Conservation (phyloP, 352 stramenopile species). For the Phytopythium kandeliae region DNA sequence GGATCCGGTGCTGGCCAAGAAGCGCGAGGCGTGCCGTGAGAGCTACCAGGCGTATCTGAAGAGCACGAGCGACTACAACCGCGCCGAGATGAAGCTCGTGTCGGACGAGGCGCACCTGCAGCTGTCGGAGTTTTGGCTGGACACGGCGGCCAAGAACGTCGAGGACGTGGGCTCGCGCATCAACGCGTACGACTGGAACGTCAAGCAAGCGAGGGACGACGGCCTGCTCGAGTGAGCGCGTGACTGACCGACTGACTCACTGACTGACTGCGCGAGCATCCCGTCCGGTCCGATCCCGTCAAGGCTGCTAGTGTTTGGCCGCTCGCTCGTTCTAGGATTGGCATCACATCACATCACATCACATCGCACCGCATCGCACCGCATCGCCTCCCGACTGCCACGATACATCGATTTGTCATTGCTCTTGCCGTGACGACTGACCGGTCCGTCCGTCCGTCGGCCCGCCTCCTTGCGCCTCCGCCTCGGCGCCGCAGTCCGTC, state of each 20-base stretch:
- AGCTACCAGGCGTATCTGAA: conserved; percentile 48
- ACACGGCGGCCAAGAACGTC: conserved; percentile 49
- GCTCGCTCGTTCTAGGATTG: no score
- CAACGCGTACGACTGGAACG: conserved; percentile 76
- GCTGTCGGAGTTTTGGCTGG: conserved; percentile 66
- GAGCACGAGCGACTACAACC: conserved; percentile 46
- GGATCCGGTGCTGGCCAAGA: conserved; percentile 34
- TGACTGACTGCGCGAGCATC: no score
- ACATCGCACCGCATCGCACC: no score
- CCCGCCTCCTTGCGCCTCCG: no score
- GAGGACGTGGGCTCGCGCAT: conserved; percentile 73
- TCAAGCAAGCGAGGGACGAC: conserved; percentile 46
- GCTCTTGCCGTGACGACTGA: not conserved
- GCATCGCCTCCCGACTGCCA: no score
- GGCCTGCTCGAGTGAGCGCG: conserved; percentile 4
- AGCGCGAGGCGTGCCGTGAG: conserved; percentile 30
- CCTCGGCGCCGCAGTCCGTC: no score
- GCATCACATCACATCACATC: no score
- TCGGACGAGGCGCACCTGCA: conserved; percentile 44
- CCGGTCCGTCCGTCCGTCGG: no score
- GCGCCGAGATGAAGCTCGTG: conserved; percentile 50
- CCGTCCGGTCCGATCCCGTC: no score
- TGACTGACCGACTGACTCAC: no score
- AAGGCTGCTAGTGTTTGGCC: no score
- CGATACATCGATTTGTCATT: not conserved